Evolutionary conservation across 495 filamentous ascomycete genomes (phyloP), one percentile per base, ranked within the genome.

Genomic region (Penicillium simplicissimum): DNA sequence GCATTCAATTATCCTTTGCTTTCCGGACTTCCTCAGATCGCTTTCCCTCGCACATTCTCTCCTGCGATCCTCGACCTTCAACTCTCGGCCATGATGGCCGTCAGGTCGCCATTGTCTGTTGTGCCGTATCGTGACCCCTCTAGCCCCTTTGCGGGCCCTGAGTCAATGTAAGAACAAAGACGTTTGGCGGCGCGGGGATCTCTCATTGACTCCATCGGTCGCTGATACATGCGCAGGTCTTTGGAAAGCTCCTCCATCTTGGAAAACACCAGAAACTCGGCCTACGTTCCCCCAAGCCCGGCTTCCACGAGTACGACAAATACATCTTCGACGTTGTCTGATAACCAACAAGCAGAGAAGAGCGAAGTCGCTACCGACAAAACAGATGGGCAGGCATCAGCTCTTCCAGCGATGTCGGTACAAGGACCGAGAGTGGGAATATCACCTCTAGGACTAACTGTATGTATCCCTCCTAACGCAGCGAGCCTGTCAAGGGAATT

Each of bases 61-160:
- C 8, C 36, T 42, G 35, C 11, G 53, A 42, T 28, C 19, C 19
- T 42, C 35, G 9, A 7, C 23, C 51, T 23, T 36, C 31, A 37
- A 19, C 38, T 13, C 15, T 62, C 59, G 61, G 64, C 61, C 59
- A 68, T 66, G 59, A 70, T 70, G 68, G 70, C 70, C 65, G 70
- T 72, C 14, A 74, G 71, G 48, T 73, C 69, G 40, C 78, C 78
- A 59, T 63, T 79, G 57, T 54, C 77, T 70, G 45, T 60, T 53
- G 31, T 69, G 54, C 47, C 59, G 11, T 66, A 61, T 52, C 64
- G 49, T 47, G 61, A 69, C 17, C 31, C 67, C 17, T 48, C 66
- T 54, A 62, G 59, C 53, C 59, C 63, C n/a, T 68, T 62, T 55
- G 52, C 55, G 43, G 59, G 52, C 11, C 58, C 61, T 25, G 61